These are phyloP conservation scores for Talaromyces sp. DNA, from an alignment of 2,329 filamentous ascomycete genomes.

Conservation along the genomic window DNA sequence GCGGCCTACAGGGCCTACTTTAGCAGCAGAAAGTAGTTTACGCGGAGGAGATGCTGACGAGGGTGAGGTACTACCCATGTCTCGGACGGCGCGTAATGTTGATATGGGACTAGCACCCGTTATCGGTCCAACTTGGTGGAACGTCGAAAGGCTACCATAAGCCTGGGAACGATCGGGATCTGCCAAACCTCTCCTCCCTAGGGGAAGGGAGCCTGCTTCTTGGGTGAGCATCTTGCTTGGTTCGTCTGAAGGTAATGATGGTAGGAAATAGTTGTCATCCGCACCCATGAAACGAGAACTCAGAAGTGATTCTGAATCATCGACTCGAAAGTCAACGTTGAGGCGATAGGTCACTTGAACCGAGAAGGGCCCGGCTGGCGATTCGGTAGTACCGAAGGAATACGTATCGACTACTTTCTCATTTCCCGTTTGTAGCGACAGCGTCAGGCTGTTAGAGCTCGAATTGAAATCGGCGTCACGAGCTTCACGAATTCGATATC, in stretches of 20 bases:
- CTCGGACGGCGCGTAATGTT: conserved; percentile 69
- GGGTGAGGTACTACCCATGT: conserved; percentile 48
- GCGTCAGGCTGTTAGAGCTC: conserved; percentile 66
- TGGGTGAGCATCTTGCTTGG: conserved; percentile 33
- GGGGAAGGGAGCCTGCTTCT: conserved; percentile 74
- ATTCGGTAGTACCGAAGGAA: conserved; percentile 78
- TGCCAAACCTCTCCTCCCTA: conserved; percentile 52
- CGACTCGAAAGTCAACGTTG: conserved; percentile 86
- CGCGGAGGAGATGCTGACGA: conserved; percentile 54
- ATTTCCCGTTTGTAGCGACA: conserved; percentile 65
- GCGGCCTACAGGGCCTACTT: conserved; percentile 33
- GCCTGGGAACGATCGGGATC: conserved; percentile 69
- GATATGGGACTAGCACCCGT: conserved; percentile 83
- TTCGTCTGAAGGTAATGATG: conserved; percentile 64
- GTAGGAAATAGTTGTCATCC: conserved; percentile 82
- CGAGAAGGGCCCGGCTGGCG: conserved; percentile 79
- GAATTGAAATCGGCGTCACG: conserved; percentile 50
- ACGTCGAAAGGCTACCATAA: conserved; percentile 87
- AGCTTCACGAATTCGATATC: conserved; percentile 73
- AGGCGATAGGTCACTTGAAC: conserved; percentile 81
- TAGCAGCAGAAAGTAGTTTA: conserved; percentile 44
- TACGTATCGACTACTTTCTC: conserved; percentile 70
- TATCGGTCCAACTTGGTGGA: conserved; percentile 72
- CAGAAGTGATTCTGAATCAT: conserved; percentile 84
- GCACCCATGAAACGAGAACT: conserved; percentile 92